Conservation (phyloP, 2,329 filamentous ascomycete species). For the Drechmeria coniospora region DNA sequence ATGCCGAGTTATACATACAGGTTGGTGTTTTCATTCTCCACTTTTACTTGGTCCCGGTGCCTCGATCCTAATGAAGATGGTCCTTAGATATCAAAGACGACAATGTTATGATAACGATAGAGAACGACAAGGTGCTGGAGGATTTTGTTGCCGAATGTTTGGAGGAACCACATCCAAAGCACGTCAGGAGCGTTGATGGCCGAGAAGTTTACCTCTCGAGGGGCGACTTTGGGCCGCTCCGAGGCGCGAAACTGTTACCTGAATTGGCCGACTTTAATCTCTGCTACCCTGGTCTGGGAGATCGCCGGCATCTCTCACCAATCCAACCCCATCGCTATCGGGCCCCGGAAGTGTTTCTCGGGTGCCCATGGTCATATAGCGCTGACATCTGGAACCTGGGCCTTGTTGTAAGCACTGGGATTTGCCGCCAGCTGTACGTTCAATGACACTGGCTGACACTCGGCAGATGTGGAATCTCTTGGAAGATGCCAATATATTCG, state of each 20-base stretch:
- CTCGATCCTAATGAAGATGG: not conserved
- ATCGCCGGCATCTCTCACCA: slow-evolving; percentile 4
- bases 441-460: slow-evolving; percentile 1
- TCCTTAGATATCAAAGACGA: slow-evolving; percentile 9
- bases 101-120: slow-evolving; percentile 10
- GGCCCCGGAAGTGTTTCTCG: slow-evolving; percentile 10
- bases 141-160: slow-evolving; percentile 3
- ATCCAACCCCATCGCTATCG: slow-evolving; percentile 10
- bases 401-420: slow-evolving; percentile 6
- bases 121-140: slow-evolving; percentile 5
- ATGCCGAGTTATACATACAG: slow-evolving; percentile 9
- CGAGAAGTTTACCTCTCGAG: slow-evolving; percentile 7
- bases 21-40: slow-evolving; percentile 1
- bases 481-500: slow-evolving; percentile 8
- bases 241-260: slow-evolving; percentile 5
- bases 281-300: slow-evolving; percentile 4
- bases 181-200: slow-evolving; percentile 4
- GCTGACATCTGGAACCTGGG: slow-evolving; percentile 10
- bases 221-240: slow-evolving; percentile 6
- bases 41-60: not conserved
- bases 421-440: too few species aligned
- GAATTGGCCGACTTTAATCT: slow-evolving; percentile 8
- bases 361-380: slow-evolving; percentile 8
- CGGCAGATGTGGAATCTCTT: slow-evolving; percentile 12
- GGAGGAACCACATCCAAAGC: slow-evolving; percentile 1